Conservation (phyloP, 345 rosid genomes). For the Linum lewisii region DNA sequence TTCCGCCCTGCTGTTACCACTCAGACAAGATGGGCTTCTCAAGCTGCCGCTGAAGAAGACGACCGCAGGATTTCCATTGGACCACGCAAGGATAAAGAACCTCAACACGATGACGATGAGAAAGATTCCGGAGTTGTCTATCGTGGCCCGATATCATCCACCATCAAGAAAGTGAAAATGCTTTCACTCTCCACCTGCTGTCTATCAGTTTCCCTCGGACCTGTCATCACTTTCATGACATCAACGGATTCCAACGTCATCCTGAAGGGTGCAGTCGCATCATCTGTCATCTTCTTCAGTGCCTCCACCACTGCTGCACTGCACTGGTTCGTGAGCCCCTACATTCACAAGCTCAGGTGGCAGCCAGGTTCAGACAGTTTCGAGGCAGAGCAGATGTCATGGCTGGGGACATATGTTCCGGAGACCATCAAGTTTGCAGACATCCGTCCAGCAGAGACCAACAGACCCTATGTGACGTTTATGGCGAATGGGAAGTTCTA, state of each 20-base stretch:
- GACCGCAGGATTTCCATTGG: slow-evolving; percentile 73
- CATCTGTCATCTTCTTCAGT: slow-evolving; percentile 73
- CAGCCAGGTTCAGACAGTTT: slow-evolving; percentile 84
- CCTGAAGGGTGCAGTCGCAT: slow-evolving; percentile 84
- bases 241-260: slow-evolving; percentile 68
- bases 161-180: slow-evolving; percentile 83
- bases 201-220: slow-evolving; percentile 84
- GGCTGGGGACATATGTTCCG: slow-evolving; percentile 58
- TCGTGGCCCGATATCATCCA: slow-evolving; percentile 76
- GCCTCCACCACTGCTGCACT: slow-evolving; percentile 70
- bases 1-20: slow-evolving; percentile 13
- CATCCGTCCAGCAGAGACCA: slow-evolving; percentile 59
- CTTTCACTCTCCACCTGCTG: slow-evolving; percentile 96
- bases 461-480: slow-evolving; percentile 80
- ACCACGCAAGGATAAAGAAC: slow-evolving; percentile 31
- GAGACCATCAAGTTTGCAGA: slow-evolving; percentile 73
- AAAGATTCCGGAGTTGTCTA: slow-evolving; percentile 45
- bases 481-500: slow-evolving; percentile 70
- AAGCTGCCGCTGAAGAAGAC: slow-evolving; percentile 35
- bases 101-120: slow-evolving; percentile 41
- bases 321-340: slow-evolving; percentile 94
- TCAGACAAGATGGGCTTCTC: slow-evolving; percentile 55
- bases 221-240: slow-evolving; percentile 91
- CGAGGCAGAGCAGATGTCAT: slow-evolving; percentile 90
- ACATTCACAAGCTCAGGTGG: slow-evolving; percentile 85